A percentile compares a stretch with the other conserved stretches of the same genome.
Conservation (phyloP, 2,329 filamentous ascomycete genomes). For the Talaromyces piceae region DNA sequence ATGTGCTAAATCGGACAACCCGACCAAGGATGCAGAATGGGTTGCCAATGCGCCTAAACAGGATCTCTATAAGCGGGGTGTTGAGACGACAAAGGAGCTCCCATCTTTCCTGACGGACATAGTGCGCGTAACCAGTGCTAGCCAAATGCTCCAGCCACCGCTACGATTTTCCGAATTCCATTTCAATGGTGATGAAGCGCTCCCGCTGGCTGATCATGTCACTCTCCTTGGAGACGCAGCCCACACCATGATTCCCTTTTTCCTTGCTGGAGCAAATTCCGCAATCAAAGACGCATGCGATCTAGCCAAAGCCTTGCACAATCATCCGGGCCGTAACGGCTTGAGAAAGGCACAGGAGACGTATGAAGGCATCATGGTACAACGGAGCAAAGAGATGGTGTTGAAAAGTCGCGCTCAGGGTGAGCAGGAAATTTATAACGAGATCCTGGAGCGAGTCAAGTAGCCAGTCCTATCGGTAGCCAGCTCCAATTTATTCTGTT, state of each 20-base stretch:
- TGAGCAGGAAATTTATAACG: neutral
- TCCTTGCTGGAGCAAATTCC: conserved; percentile 15
- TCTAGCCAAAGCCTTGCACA: neutral
- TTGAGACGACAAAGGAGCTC: neutral
- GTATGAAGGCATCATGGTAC: neutral
- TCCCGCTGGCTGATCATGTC: neutral
- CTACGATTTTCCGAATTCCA: neutral
- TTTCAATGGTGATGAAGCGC: neutral
- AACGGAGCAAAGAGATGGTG: neutral
- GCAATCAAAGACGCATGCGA: conserved; percentile 9
- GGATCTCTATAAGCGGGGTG: neutral
- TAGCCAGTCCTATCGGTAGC: too few relatives aligned
- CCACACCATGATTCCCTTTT: conserved; percentile 15
- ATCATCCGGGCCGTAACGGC: neutral
- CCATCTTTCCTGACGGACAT: neutral
- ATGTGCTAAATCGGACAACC: neutral
- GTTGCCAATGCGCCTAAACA: neutral
- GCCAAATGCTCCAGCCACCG: neutral
- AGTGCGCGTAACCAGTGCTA: neutral
- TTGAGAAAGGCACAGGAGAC: neutral
- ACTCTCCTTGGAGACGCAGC: conserved; percentile 5
- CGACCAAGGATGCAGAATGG: neutral
- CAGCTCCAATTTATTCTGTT: too few relatives aligned
- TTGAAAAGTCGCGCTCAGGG: neutral
- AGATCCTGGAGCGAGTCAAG: neutral